Conservation (phyloP, 1,284 basidiomycete genomes). For the Tremellales sp. region DNA sequence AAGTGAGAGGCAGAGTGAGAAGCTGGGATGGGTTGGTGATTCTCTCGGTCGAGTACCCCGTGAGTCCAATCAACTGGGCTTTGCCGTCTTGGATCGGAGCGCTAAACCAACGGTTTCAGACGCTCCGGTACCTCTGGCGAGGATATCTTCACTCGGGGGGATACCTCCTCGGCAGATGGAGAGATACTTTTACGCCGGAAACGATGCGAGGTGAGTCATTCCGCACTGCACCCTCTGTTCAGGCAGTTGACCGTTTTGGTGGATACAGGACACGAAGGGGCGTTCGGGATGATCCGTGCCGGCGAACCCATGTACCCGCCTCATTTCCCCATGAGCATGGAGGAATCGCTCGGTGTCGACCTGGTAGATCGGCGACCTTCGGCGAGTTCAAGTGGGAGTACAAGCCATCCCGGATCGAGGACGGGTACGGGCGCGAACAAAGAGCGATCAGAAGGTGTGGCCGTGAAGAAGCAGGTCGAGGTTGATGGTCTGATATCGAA, state of each 20-base stretch:
- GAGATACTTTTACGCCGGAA: conserved; percentile 44
- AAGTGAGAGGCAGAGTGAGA: conserved; percentile 42
- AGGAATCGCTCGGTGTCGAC: conserved; percentile 28
- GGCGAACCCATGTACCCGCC: conserved; percentile 37
- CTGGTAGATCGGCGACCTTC: not conserved
- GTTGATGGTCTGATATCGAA: no score
- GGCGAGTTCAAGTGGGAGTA: not conserved
- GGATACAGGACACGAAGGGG: conserved; percentile 38
- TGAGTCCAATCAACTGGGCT: conserved; percentile 16
- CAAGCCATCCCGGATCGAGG: conserved; percentile 19
- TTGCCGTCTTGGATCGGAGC: conserved; percentile 16
- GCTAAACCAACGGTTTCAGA: no score
- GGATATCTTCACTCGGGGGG: conserved; percentile 46
- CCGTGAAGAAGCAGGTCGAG: no score
- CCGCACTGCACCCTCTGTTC: not conserved
- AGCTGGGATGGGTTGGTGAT: conserved; percentile 47
- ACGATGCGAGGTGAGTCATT: conserved; percentile 28
- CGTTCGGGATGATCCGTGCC: conserved; percentile 37
- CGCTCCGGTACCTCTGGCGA: conserved; percentile 46
- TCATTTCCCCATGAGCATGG: conserved; percentile 32
- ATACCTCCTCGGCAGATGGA: conserved; percentile 43
- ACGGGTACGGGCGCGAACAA: conserved; percentile 42
- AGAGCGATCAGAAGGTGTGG: conserved; percentile 51
- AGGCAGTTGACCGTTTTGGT: not conserved
- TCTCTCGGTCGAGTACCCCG: conserved; percentile 26